phyloP scores from a whole-genome alignment of 352 stramenopile genomes.

The Proteromonas lacertae region DNA sequence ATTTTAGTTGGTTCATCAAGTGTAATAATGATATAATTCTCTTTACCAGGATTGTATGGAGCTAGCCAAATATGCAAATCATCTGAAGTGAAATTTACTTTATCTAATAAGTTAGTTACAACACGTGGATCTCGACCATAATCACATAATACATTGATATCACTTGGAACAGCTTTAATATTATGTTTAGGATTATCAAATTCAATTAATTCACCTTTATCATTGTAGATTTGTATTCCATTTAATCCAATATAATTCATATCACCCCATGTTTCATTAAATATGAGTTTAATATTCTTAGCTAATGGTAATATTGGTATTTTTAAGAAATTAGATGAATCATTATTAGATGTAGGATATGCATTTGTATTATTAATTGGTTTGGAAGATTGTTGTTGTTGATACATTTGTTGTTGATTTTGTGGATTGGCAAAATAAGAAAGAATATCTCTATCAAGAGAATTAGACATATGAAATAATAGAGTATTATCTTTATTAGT shows the following conservation, averaged over 20 bases:
- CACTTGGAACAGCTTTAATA: neutral
- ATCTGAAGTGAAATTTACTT: slow-evolving; percentile 40
- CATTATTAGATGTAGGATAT: too few relatives aligned
- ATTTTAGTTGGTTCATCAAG: slow-evolving; percentile 13
- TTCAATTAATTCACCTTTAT: slow-evolving; percentile 18
- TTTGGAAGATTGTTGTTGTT: too few relatives aligned
- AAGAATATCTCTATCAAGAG: too few relatives aligned
- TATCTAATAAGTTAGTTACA: slow-evolving; percentile 44
- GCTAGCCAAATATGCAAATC: slow-evolving; percentile 56
- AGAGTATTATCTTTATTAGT: too few relatives aligned
- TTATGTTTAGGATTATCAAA: slow-evolving; percentile 5
- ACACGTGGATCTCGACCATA: slow-evolving; percentile 30
- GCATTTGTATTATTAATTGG: too few relatives aligned
- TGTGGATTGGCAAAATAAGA: too few relatives aligned
- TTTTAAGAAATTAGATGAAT: too few relatives aligned
- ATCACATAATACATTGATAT: neutral
- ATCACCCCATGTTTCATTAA: slow-evolving; percentile 30
- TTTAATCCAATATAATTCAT: slow-evolving; percentile 45
- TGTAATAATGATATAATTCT: slow-evolving; percentile 21
- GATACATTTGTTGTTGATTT: too few relatives aligned
- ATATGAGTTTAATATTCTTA: too few relatives aligned
- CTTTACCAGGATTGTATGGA: slow-evolving; percentile 19
- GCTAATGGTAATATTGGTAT: too few relatives aligned
- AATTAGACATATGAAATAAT: too few relatives aligned
- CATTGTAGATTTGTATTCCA: slow-evolving; percentile 41